These are phyloP conservation scores for Nemania sp. DNA, from an alignment of 2,329 filamentous ascomycete species.

Conservation along the genomic window DNA sequence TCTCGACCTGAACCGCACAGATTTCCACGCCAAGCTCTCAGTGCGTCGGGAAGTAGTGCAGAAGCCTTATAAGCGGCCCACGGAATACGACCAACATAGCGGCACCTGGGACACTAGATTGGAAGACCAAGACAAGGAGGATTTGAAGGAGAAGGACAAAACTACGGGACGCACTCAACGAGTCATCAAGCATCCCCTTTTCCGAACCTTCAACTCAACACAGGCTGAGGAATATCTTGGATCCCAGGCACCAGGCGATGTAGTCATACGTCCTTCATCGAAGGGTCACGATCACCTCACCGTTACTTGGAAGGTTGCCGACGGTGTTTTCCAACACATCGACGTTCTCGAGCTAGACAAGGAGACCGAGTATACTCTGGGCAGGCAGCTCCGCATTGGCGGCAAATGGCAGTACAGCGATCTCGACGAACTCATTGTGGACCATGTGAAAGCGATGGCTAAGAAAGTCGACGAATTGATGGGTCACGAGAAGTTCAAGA, in stretches of 20 bases:
- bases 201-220: constrained; percentile 90
- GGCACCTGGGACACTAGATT: constrained; percentile 89
- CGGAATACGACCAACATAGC: constrained; percentile 72
- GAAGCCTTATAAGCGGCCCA: constrained; percentile 74
- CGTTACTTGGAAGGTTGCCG: constrained; percentile 97
- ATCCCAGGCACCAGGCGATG: constrained; percentile 85
- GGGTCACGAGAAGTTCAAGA: constrained; percentile 93
- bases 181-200: constrained; percentile 97
- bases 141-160: constrained; percentile 86
- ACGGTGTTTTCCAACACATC: constrained; percentile 96
- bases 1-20: constrained; percentile 86
- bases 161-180: constrained; percentile 86
- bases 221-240: constrained; percentile 95
- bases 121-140: constrained; percentile 84
- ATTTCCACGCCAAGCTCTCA: constrained; percentile 85
- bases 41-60: constrained; percentile 84
- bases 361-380: constrained; percentile 95
- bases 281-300: constrained; percentile 96
- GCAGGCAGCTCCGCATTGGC: constrained; percentile 84
- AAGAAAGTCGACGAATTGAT: constrained; percentile 98
- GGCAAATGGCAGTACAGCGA: constrained; percentile 94
- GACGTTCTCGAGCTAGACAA: constrained; percentile 98
- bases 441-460: constrained; percentile 97
- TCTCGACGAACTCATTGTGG: constrained; percentile 96
- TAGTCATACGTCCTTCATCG: constrained; percentile 94